Evolutionary conservation across 495 filamentous ascomycete genomes (phyloP).

Genomic region (Daldinia childiae): DNA sequence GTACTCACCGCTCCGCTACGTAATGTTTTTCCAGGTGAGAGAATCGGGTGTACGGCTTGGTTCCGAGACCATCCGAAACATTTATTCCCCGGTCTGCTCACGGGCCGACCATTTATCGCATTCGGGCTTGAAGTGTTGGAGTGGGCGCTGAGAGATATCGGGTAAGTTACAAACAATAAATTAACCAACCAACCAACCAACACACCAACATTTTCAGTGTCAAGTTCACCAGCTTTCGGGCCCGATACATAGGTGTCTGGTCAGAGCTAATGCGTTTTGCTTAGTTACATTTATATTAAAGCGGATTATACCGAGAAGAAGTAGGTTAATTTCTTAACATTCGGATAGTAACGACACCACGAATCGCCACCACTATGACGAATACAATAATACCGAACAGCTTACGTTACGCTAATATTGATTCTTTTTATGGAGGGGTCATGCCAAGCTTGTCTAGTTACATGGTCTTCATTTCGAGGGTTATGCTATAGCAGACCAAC

Average conservation of each 20-base stretch:
- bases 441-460: neutral
- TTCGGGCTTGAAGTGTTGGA: neutral
- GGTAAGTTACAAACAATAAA: neutral
- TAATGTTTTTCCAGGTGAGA: neutral
- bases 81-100: neutral
- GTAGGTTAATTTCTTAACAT: neutral
- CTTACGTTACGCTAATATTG: neutral
- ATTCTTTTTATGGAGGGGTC: neutral
- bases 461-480: neutral
- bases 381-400: neutral
- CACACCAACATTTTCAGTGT: neutral
- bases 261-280: neutral
- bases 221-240: neutral
- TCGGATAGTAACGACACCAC: neutral
- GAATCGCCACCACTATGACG: neutral
- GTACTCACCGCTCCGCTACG: conserved; percentile 1
- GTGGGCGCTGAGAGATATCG: neutral
- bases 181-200: neutral
- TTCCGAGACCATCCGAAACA: conserved; percentile 2
- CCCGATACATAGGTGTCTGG: neutral
- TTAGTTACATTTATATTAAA: neutral
- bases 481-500: neutral
- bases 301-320: neutral
- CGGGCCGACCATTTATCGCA: neutral
- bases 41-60: neutral